These are phyloP conservation scores for Saccharomycopsis javanensis DNA, from an alignment of 805 yeast species.

Conservation along the genomic window DNA sequence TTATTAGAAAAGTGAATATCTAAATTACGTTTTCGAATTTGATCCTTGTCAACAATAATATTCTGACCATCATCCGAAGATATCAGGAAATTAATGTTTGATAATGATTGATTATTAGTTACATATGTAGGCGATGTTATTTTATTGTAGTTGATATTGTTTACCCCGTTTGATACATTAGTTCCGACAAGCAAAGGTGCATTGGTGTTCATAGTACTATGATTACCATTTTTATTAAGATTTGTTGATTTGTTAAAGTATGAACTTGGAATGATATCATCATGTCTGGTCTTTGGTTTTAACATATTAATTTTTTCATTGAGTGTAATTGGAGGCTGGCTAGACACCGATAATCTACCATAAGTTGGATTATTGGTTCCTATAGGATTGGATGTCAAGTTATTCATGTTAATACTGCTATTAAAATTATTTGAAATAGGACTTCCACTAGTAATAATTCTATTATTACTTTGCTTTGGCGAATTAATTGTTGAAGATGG, in stretches of 20 bases:
- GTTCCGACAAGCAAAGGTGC: not conserved
- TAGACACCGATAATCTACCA: conserved; percentile 8
- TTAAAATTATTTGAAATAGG: not conserved
- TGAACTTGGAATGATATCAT: not conserved
- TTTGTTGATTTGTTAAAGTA: not conserved
- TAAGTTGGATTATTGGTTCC: not conserved
- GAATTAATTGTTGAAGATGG: not conserved
- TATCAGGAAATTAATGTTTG: conserved; percentile 13
- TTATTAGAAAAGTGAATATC: not conserved
- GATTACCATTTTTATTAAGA: not conserved
- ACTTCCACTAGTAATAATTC: not conserved
- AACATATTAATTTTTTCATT: conserved; percentile 18
- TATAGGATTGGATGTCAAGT: not conserved
- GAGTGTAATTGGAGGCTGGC: conserved; percentile 18
- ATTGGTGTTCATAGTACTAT: not conserved
- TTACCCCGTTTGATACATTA: not conserved
- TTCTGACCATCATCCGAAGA: conserved; percentile 5
- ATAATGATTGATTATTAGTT: conserved; percentile 14
- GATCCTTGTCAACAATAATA: conserved; percentile 12
- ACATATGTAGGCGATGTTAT: not conserved
- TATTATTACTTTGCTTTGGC: not conserved
- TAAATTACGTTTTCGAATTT: conserved; percentile 1
- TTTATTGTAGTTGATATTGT: not conserved
- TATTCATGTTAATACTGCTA: not conserved
- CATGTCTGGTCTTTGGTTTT: conserved; percentile 6